phyloP scores from a whole-genome alignment of 2,329 filamentous ascomycete genomes.

The Sporothrix sp. region DNA sequence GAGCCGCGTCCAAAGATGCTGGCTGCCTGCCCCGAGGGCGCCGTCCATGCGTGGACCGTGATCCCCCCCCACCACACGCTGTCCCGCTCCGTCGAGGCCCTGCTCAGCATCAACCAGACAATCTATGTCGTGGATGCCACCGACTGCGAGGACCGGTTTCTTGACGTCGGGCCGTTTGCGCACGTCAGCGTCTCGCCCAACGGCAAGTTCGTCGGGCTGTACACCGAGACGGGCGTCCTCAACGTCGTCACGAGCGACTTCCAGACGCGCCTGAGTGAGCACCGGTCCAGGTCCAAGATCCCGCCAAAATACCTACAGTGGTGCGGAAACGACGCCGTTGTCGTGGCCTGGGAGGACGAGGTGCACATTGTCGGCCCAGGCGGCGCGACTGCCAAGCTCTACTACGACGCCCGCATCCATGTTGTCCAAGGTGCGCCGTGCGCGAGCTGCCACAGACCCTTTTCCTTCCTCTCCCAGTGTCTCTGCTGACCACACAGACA shows the following conservation, averaged over 20 bases:
- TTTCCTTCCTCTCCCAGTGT: neutral
- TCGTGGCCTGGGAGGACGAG: conserved; percentile 96
- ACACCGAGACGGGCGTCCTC: conserved; percentile 72
- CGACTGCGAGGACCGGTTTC: conserved; percentile 81
- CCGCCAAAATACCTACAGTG: conserved; percentile 82
- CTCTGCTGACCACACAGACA: conserved; percentile 31
- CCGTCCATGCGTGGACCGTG: conserved; percentile 80
- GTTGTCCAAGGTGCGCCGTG: conserved; percentile 63
- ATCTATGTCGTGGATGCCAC: conserved; percentile 79
- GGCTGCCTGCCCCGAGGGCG: conserved; percentile 63
- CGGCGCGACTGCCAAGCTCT: conserved; percentile 65
- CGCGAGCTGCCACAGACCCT: neutral
- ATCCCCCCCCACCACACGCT: conserved; percentile 82
- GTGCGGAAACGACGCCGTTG: conserved; percentile 90
- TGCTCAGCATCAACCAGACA: conserved; percentile 75
- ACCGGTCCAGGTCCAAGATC: conserved; percentile 78
- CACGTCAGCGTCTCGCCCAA: conserved; percentile 88
- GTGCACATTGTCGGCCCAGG: conserved; percentile 86
- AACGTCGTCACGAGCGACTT: conserved; percentile 96
- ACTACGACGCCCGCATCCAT: conserved; percentile 86
- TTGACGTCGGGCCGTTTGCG: conserved; percentile 86
- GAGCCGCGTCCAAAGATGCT: conserved; percentile 83
- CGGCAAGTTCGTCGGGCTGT: conserved; percentile 72
- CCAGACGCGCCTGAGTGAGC: conserved; percentile 82
- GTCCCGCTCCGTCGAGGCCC: conserved; percentile 84